Evolutionary conservation across 257 asterid species (phyloP).

Genomic region (Solanum chiquidenum): DNA sequence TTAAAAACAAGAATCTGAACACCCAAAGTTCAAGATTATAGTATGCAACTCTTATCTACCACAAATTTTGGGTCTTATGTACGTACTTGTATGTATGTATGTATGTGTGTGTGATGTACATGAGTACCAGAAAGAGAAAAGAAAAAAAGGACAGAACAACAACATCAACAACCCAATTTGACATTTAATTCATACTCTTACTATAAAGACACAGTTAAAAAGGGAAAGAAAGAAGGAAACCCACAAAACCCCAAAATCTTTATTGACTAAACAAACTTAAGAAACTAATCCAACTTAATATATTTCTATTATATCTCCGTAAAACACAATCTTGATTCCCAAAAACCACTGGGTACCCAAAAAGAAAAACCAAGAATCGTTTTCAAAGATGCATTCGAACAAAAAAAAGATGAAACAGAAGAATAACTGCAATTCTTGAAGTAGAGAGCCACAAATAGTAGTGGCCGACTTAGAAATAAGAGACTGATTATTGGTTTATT

Average conservation of each 20-base stretch:
- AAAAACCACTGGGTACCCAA: neutral
- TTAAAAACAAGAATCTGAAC: neutral
- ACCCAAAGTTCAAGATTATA: neutral
- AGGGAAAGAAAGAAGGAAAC: neutral
- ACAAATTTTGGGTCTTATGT: neutral
- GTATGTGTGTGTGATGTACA: neutral
- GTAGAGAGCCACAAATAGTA: conserved; percentile 58
- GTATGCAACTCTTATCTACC: neutral
- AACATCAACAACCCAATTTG: neutral
- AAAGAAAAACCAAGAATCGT: neutral
- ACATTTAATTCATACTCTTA: neutral
- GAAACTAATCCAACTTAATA: neutral
- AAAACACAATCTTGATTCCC: neutral
- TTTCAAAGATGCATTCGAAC: neutral
- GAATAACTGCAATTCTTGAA: conserved; percentile 49
- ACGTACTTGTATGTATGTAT: neutral
- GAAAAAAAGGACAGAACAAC: neutral
- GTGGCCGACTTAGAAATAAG: conserved; percentile 37
- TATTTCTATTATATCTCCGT: neutral
- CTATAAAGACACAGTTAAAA: neutral
- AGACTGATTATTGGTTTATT: neutral
- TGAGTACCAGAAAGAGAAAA: neutral
- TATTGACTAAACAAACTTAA: neutral
- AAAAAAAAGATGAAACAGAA: neutral
- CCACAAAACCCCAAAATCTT: neutral